These are phyloP conservation scores for Dothidotthia symphoricarpi DNA, from an alignment of 2,329 filamentous ascomycete genomes.

Conservation along the genomic window DNA sequence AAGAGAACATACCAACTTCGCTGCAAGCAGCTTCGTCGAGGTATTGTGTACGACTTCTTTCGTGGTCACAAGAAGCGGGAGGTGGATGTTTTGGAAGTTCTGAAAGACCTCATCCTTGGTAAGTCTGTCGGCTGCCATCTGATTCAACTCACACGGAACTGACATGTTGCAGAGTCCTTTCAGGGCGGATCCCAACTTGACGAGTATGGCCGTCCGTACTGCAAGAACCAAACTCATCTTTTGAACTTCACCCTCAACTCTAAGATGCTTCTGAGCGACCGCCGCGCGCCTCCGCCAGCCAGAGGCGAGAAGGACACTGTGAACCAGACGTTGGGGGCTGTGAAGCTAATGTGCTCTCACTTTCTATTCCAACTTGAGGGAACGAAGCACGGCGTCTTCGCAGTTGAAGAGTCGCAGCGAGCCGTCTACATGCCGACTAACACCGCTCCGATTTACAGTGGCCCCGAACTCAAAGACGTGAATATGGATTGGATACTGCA, in stretches of 20 bases:
- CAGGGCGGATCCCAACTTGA: constrained; percentile 15
- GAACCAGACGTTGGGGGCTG: constrained; percentile 23
- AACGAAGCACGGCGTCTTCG: constrained; percentile 24
- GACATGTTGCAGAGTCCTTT: constrained; percentile 31
- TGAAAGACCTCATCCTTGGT: constrained; percentile 49
- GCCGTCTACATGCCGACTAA: constrained; percentile 43
- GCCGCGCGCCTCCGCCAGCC: constrained; percentile 15
- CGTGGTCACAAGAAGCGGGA: constrained; percentile 26
- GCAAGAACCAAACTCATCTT: constrained; percentile 37
- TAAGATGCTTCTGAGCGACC: constrained; percentile 26
- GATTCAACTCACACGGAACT: neutral
- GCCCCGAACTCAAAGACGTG: constrained; percentile 38
- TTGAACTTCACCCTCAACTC: constrained; percentile 32
- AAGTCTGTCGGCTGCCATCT: constrained; percentile 11
- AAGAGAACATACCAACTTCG: constrained; percentile 40
- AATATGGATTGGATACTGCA: constrained; percentile 51
- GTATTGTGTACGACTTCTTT: constrained; percentile 18
- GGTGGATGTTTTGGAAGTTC: constrained; percentile 36
- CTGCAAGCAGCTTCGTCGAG: constrained; percentile 21
- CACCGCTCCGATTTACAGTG: constrained; percentile 44
- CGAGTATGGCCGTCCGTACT: constrained; percentile 23
- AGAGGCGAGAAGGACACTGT: constrained; percentile 5
- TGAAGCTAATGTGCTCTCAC: constrained; percentile 37
- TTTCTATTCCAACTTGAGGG: constrained; percentile 26
- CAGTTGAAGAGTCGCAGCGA: constrained; percentile 49